Evolutionary conservation across 805 yeast species (phyloP), one percentile per base, ranked within the genome.

Genomic region (Saccharomycopsis schoenii): DNA sequence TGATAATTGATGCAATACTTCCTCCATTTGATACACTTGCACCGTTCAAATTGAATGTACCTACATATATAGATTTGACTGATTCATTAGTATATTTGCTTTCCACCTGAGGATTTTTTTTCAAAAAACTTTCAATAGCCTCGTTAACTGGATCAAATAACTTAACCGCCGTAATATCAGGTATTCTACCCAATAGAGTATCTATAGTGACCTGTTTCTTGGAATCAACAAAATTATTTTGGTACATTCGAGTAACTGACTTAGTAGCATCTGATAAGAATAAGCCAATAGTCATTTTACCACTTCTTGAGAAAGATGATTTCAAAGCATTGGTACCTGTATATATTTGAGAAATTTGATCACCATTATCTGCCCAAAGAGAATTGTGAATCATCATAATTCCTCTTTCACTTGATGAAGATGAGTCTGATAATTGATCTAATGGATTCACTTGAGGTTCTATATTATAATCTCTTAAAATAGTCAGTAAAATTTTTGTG

Each of bases 291-390:
- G 93, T 90, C 97, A 92, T 91, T 68, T 92, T 93, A 36, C 89
- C 85, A 25, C 51, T 52, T 70, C 99, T 81, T 1, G 98, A 89
- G 69, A 88, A 94, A 3, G 97, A 90, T 0, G 97, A 89, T 72
- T 94, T 94, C 64, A 94, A 77, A 0, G 99, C 99, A 63, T 96
- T 96, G 0, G 99, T 94, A 36, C 99, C 98, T 0, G 99, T 93
- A 73, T 94, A 94, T 17, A 94, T 93, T 70, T 89, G 96, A 1
- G 97, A 89, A 4, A 94, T 85, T 66, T 90, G 96, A 72, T 94
- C 99, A 61, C 99, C 99, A 72, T 94, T 94, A 71, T 94, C 97
- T 1, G 99, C 99, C 99, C 99, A 94, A 19, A 94, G 74, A 6
- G 88, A 81, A 66, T 92, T 89, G 66, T 92, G 97, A 60, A 85